phyloP scores from a whole-genome alignment of 345 rosid species.

The Gossypium longicalyx region DNA sequence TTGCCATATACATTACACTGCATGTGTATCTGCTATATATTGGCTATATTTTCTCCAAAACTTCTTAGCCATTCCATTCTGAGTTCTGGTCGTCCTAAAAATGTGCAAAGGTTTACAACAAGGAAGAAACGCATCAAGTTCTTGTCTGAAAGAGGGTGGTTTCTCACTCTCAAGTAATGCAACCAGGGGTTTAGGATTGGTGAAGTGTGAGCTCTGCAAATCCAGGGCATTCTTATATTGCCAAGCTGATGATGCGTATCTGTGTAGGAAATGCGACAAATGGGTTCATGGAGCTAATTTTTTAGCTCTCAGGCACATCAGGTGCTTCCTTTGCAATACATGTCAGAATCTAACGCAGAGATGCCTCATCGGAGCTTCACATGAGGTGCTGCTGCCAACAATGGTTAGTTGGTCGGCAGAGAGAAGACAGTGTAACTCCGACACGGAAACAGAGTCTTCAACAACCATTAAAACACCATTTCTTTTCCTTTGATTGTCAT shows the following conservation, averaged over 20 bases:
- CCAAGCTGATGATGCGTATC: slow-evolving; percentile 74
- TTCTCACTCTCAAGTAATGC: not conserved
- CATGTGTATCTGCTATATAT: not conserved
- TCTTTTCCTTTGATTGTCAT: slow-evolving; percentile 51
- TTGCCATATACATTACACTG: not conserved
- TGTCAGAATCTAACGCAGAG: slow-evolving; percentile 61
- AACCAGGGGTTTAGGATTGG: slow-evolving; percentile 14
- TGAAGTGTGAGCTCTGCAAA: slow-evolving; percentile 64
- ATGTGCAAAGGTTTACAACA: slow-evolving; percentile 51
- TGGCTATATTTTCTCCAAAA: not conserved
- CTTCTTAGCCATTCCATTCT: not conserved
- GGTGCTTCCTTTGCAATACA: slow-evolving; percentile 59
- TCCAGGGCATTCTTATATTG: slow-evolving; percentile 57
- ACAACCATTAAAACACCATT: slow-evolving; percentile 34
- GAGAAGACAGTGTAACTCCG: slow-evolving; percentile 23
- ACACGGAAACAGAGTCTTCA: slow-evolving; percentile 24
- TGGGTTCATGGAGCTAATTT: slow-evolving; percentile 80
- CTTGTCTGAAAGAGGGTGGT: slow-evolving; percentile 15
- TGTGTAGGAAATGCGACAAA: slow-evolving; percentile 63
- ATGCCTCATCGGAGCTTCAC: slow-evolving; percentile 50
- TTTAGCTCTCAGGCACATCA: slow-evolving; percentile 66
- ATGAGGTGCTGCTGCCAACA: slow-evolving; percentile 36
- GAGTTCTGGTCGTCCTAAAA: slow-evolving; percentile 16
- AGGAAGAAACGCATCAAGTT: slow-evolving; percentile 22
- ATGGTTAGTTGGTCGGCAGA: slow-evolving; percentile 22